Percentiles rank a stretch among this genome's conserved stretches.
phyloP scores from a whole-genome alignment of 345 rosid genomes.

The Lepidium aucheri region DNA sequence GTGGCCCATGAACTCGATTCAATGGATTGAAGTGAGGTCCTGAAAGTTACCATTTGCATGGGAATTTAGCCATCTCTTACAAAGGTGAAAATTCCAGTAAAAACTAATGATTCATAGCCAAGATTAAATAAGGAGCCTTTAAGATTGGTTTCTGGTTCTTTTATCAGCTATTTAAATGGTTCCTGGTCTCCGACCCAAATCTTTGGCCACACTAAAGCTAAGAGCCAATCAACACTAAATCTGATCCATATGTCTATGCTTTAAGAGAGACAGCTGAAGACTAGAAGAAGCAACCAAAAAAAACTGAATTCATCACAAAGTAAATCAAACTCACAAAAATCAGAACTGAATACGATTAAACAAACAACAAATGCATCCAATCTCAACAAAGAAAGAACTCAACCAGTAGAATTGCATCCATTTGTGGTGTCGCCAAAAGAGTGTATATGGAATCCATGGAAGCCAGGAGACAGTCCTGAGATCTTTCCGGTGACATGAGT shows the following conservation, averaged over 20 bases:
- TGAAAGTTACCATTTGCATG: conserved; percentile 6
- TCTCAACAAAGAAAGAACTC: not conserved
- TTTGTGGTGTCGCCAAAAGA: conserved; percentile 90
- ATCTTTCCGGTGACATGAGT: conserved; percentile 74
- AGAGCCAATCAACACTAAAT: not conserved
- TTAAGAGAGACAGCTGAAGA: not conserved
- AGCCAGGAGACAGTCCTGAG: conserved; percentile 70
- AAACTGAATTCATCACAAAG: not conserved
- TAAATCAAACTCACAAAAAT: not conserved
- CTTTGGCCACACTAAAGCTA: not conserved
- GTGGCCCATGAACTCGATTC: conserved; percentile 75
- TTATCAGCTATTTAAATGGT: not conserved
- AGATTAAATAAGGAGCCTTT: not conserved
- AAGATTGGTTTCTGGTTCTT: not conserved
- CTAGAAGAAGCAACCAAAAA: not conserved
- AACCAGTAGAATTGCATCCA: conserved; percentile 95
- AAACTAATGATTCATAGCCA: not conserved
- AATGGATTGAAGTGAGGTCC: conserved; percentile 97
- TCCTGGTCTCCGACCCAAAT: not conserved
- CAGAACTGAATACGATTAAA: not conserved
- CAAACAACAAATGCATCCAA: not conserved
- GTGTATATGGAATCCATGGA: conserved; percentile 87
- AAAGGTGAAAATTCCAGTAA: not conserved
- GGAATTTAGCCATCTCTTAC: not conserved
- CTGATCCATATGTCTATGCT: not conserved